Evolutionary conservation across 169 alveolate species (phyloP).

Genomic region (Amoebophrya sp.): DNA sequence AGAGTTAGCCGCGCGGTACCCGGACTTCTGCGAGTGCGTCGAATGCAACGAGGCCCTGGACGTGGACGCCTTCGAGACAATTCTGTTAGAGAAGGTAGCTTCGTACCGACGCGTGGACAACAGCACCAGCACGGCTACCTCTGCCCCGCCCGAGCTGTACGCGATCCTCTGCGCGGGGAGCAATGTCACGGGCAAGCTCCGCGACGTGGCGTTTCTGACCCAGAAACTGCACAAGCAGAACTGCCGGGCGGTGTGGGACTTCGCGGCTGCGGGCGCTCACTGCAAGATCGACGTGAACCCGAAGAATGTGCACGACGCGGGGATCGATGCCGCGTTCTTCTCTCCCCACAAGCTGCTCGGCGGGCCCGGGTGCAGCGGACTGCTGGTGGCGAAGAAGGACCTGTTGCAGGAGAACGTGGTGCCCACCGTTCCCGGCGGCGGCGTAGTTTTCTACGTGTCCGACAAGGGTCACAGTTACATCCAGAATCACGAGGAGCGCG

Average conservation of each 20-base stretch:
- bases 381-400: conserved; percentile 69
- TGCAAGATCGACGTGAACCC: conserved; percentile 31
- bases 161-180: conserved; percentile 2
- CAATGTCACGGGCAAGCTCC: conserved; percentile 40
- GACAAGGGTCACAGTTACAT: conserved; percentile 67
- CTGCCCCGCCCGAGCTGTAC: neutral
- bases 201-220: neutral
- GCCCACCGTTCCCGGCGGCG: conserved; percentile 73
- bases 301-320: neutral
- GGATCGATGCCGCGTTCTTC: conserved; percentile 75
- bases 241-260: conserved; percentile 39
- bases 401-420: conserved; percentile 54
- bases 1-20: conserved; percentile 17
- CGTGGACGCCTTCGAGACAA: neutral
- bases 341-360: conserved; percentile 88
- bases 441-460: conserved; percentile 79
- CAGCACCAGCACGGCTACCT: no score
- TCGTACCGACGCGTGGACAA: neutral
- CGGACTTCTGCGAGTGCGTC: neutral
- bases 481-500: conserved; percentile 72
- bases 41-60: neutral
- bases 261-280: conserved; percentile 42
- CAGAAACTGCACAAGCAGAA: conserved; percentile 24
- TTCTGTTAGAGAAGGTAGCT: neutral
- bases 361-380: conserved; percentile 78